Evolutionary conservation across 805 yeast genomes (phyloP).

Genomic region (Cyberlindnera suaveolens): DNA sequence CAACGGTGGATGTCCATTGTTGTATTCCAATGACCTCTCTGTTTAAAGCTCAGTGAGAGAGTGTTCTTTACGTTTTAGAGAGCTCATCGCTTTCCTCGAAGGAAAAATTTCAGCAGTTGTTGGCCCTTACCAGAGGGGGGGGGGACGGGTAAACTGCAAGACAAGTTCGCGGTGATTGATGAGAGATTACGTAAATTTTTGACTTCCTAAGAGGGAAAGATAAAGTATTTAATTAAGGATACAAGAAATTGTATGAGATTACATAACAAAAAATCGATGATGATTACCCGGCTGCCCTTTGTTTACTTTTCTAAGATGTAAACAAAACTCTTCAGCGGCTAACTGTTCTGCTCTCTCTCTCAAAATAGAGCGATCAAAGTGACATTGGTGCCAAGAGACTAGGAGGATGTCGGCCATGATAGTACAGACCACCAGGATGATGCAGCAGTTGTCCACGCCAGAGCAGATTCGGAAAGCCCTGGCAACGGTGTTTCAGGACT

Average conservation of each 20-base stretch:
- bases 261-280: too few species aligned
- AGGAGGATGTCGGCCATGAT: slow-evolving; percentile 11
- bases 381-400: neutral
- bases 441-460: slow-evolving; percentile 20
- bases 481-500: slow-evolving; percentile 71
- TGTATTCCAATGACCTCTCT: neutral
- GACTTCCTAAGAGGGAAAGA: too few species aligned
- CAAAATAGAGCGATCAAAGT: neutral
- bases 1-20: slow-evolving; percentile 61
- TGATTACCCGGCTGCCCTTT: slow-evolving; percentile 7
- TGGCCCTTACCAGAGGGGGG: neutral
- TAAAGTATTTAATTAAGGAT: too few species aligned
- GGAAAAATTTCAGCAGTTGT: neutral
- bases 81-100: slow-evolving; percentile 9
- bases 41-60: neutral
- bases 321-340: neutral
- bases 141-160: neutral
- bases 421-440: slow-evolving; percentile 10
- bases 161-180: neutral
- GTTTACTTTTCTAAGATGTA: neutral
- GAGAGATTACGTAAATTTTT: neutral
- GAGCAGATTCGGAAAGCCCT: slow-evolving; percentile 41
- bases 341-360: neutral
- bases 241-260: too few species aligned
- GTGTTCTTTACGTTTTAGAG: neutral